Conservation (phyloP, 805 yeast genomes). For the Maudiozyma turicensis region DNA sequence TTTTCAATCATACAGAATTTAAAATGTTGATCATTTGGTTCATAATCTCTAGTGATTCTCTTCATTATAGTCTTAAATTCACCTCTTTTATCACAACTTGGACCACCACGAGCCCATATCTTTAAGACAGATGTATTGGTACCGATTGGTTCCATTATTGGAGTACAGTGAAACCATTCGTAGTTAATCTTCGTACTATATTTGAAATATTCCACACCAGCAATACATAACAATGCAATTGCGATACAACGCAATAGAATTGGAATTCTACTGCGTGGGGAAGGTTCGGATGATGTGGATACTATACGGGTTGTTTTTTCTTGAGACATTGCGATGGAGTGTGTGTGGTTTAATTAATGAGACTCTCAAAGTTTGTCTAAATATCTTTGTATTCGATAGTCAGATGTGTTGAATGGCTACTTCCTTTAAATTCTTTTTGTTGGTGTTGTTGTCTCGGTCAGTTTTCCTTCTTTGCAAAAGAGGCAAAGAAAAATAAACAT, state of each 20-base stretch:
- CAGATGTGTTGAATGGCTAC: too few relatives aligned
- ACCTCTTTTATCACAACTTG: conserved; percentile 37
- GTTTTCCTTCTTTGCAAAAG: too few relatives aligned
- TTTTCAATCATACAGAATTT: conserved; percentile 33
- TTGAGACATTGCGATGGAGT: conserved; percentile 1
- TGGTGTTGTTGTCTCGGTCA: too few relatives aligned
- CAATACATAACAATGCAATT: conserved; percentile 27
- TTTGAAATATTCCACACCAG: conserved; percentile 36
- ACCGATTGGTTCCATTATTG: conserved; percentile 16
- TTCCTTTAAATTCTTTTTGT: too few relatives aligned
- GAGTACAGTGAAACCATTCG: conserved; percentile 39
- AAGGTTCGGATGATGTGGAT: background rate
- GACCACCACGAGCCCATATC: conserved; percentile 34
- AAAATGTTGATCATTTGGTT: conserved; percentile 29
- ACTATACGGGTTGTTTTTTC: background rate
- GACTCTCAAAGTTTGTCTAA: background rate
- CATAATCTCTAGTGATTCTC: conserved; percentile 31
- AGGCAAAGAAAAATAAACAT: too few relatives aligned
- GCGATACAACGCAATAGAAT: conserved; percentile 24
- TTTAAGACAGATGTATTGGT: conserved; percentile 23
- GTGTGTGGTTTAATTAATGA: background rate
- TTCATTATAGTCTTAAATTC: conserved; percentile 33
- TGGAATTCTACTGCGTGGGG: conserved; percentile 6
- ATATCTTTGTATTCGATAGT: background rate
- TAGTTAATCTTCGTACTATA: conserved; percentile 32